Percentiles rank a stretch among this genome's conserved stretches.
Conservation (phyloP, 768 basidiomycete genomes). For the Psilocybe subaeruginosa region DNA sequence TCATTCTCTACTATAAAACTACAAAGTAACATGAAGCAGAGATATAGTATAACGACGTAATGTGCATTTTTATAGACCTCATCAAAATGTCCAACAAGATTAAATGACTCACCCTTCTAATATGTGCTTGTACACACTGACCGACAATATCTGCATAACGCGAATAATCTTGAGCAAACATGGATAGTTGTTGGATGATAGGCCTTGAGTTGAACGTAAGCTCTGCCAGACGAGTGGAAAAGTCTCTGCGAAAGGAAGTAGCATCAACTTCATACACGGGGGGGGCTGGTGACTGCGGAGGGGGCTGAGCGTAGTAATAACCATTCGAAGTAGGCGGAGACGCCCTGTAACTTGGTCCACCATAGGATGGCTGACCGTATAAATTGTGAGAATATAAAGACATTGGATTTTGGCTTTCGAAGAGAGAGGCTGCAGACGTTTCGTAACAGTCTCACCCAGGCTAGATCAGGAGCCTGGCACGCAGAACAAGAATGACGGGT, state of each 20-base stretch:
- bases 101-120: constrained; percentile 79
- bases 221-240: constrained; percentile 68
- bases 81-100: constrained; percentile 22
- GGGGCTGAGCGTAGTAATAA: constrained; percentile 50
- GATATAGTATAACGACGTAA: constrained; percentile 12
- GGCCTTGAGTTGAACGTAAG: constrained; percentile 95
- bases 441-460: constrained; percentile 23
- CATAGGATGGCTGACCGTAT: constrained; percentile 62
- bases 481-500: constrained; percentile 24
- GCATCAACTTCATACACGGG: constrained; percentile 34
- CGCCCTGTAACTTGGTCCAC: constrained; percentile 43
- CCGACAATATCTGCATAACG: constrained; percentile 81
- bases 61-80: not conserved
- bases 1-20: constrained; percentile 31
- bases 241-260: constrained; percentile 64
- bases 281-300: constrained; percentile 40
- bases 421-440: constrained; percentile 15
- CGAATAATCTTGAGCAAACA: constrained; percentile 87
- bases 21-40: constrained; percentile 37
- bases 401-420: constrained; percentile 37
- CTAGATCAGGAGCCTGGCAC: constrained; percentile 12
- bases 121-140: constrained; percentile 82
- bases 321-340: constrained; percentile 39
- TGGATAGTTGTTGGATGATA: constrained; percentile 90
- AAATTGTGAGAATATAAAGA: constrained; percentile 67